These are phyloP conservation scores for Neofusicoccum cordaticola DNA, from an alignment of 2,329 filamentous ascomycete genomes.

Conservation along the genomic window DNA sequence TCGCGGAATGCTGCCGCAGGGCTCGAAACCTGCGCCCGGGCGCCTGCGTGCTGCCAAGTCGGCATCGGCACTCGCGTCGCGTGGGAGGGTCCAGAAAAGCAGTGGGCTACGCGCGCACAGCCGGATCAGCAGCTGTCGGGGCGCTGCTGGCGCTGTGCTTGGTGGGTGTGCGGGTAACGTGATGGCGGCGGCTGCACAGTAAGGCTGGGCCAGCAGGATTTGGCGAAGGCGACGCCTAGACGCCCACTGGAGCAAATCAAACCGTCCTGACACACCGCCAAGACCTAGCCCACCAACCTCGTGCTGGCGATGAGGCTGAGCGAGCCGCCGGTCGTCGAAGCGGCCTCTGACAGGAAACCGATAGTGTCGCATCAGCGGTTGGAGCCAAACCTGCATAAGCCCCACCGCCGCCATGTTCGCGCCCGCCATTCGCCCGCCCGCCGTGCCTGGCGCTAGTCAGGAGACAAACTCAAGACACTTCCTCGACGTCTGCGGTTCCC, in stretches of 20 bases:
- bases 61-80: background rate
- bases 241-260: slow-evolving; percentile 2
- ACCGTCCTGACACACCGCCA: background rate
- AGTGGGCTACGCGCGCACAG: background rate
- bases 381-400: background rate
- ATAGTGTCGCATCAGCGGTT: background rate
- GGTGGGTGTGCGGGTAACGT: background rate
- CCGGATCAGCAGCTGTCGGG: background rate
- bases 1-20: background rate
- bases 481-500: background rate
- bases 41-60: slow-evolving; percentile 26
- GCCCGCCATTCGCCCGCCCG: background rate
- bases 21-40: background rate
- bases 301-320: background rate
- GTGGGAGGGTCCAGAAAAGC: background rate
- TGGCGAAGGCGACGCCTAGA: background rate
- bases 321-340: background rate
- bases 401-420: background rate
- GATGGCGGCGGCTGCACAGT: background rate
- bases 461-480: slow-evolving; percentile 4
- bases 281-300: background rate
- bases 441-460: slow-evolving; percentile 10
- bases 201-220: background rate
- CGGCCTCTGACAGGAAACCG: background rate
- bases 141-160: background rate